Conservation (phyloP, 805 yeast genomes). For the Jamesozyma jinghongensis region DNA sequence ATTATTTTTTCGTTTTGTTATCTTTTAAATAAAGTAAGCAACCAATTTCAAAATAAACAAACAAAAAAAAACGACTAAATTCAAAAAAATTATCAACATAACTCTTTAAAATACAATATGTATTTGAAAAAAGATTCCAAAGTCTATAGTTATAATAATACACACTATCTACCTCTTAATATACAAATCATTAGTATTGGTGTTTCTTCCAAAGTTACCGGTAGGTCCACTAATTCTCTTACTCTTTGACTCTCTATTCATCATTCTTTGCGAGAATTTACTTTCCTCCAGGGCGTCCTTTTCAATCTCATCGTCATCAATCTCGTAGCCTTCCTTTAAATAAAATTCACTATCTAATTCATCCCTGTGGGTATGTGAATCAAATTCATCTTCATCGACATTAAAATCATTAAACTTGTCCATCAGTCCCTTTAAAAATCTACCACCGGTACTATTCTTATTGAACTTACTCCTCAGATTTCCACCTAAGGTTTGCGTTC, state of each 20-base stretch:
- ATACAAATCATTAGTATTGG: no score
- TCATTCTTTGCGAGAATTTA: slow-evolving; percentile 3
- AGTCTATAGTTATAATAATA: no score
- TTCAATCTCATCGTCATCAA: slow-evolving; percentile 23
- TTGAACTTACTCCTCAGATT: not conserved
- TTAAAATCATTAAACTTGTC: slow-evolving; percentile 28
- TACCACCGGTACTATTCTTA: slow-evolving; percentile 1
- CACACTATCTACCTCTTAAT: no score
- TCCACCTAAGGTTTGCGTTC: not conserved
- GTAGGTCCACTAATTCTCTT: no score
- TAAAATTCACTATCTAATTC: slow-evolving; percentile 14
- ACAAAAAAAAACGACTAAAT: no score
- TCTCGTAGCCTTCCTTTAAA: slow-evolving; percentile 20
- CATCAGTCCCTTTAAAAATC: slow-evolving; percentile 15
- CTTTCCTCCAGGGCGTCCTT: slow-evolving; percentile 11
- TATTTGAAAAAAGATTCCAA: no score
- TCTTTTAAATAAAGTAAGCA: no score
- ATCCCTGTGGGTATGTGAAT: slow-evolving; percentile 10
- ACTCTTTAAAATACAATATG: no score
- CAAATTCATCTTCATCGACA: slow-evolving; percentile 26
- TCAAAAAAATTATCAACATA: no score
- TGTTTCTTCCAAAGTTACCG: no score
- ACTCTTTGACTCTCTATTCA: not conserved
- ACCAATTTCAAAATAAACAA: no score
- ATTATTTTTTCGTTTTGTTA: no score